Conservation (phyloP, 2,329 filamentous ascomycete genomes). For the Escovopsis sp. region DNA sequence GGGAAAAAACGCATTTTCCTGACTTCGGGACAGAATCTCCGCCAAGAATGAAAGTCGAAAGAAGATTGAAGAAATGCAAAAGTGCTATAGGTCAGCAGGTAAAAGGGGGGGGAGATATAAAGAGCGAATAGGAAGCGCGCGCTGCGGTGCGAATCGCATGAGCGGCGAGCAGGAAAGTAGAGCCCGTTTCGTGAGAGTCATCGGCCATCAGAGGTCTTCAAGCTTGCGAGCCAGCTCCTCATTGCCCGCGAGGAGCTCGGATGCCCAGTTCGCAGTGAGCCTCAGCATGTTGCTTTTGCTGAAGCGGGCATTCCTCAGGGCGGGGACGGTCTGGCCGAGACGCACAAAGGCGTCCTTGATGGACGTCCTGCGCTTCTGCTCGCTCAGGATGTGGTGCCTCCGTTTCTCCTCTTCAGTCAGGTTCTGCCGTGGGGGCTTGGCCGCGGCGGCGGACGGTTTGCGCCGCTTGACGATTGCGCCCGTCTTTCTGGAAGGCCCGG, state of each 20-base stretch:
- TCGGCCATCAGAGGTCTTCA: conserved; percentile 18
- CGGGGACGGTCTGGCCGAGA: conserved; percentile 61
- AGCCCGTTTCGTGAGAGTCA: neutral
- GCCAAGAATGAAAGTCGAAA: too few species aligned
- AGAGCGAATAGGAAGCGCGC: neutral
- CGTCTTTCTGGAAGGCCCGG: conserved; percentile 14
- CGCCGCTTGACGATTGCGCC: conserved; percentile 29
- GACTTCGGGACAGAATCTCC: too few species aligned
- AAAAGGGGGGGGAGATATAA: too few species aligned
- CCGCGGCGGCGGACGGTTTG: conserved; percentile 27
- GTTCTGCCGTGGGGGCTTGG: conserved; percentile 49
- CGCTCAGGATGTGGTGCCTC: conserved; percentile 74
- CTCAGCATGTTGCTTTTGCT: conserved; percentile 72
- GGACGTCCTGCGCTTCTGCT: conserved; percentile 71
- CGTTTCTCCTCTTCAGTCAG: conserved; percentile 70
- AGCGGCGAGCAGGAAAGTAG: too few species aligned
- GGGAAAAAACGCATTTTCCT: too few species aligned
- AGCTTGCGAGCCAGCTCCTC: conserved; percentile 40
- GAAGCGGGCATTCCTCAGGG: conserved; percentile 56
- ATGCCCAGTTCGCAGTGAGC: conserved; percentile 65
- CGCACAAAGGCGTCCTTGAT: conserved; percentile 76
- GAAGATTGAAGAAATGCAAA: too few species aligned
- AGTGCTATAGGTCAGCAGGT: too few species aligned
- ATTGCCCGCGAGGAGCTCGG: conserved; percentile 58
- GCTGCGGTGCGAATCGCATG: too few species aligned